Percentiles rank a stretch among this genome's conserved stretches.
Evolutionary conservation across 352 stramenopile species (phyloP).

Genomic region (Phytophthora pini): DNA sequence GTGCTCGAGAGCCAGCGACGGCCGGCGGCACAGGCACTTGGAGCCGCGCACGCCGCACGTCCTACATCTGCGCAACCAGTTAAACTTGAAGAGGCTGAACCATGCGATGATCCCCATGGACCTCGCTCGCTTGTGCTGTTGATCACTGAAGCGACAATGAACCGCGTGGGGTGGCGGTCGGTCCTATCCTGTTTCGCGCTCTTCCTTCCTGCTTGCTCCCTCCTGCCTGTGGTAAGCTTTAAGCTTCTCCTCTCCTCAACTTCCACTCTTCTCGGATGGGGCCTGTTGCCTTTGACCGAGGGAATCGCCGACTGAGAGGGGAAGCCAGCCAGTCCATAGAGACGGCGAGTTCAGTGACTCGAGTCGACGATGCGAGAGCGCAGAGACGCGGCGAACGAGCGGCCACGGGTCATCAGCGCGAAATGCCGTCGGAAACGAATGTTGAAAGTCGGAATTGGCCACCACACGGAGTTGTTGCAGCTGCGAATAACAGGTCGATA

Average conservation of each 20-base stretch:
- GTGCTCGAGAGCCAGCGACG: conserved; percentile 75
- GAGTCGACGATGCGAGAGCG: conserved; percentile 15
- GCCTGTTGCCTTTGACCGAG: conserved; percentile 5
- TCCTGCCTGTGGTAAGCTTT: conserved; percentile 25
- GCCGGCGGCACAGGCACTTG: conserved; percentile 76
- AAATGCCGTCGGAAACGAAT: conserved; percentile 2
- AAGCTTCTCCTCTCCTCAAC: conserved; percentile 22
- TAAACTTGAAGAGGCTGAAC: conserved; percentile 71
- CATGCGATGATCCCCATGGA: conserved; percentile 67
- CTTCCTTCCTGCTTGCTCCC: neutral
- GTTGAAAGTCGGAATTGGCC: neutral
- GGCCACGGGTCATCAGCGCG: conserved; percentile 5
- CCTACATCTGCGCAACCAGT: conserved; percentile 74
- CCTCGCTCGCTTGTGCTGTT: conserved; percentile 1
- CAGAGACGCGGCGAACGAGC: conserved; percentile 11
- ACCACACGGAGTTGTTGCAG: conserved; percentile 3
- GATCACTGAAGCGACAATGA: conserved; percentile 30
- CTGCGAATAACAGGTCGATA: conserved; percentile 8
- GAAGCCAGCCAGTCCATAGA: conserved; percentile 30
- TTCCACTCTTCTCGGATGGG: conserved; percentile 22
- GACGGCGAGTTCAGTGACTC: conserved; percentile 20
- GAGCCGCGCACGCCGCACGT: conserved; percentile 61
- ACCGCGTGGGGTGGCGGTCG: neutral
- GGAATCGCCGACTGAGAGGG: conserved; percentile 28
- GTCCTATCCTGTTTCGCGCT: conserved; percentile 11